Conservation (phyloP, 2,329 filamentous ascomycete genomes). For the Cercospora berteroae region DNA sequence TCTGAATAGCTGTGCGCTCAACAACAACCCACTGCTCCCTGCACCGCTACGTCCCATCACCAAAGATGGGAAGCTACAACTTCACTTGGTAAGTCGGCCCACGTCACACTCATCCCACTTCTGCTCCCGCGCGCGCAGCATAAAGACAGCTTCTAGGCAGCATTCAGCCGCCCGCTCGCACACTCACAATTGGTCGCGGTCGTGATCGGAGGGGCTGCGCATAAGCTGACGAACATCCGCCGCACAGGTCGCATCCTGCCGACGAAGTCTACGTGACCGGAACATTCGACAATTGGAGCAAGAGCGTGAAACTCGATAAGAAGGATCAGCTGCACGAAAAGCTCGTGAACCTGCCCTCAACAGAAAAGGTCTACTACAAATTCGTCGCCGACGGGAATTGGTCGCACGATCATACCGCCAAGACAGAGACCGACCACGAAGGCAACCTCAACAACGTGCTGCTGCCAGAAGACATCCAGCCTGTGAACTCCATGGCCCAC, state of each 20-base stretch:
- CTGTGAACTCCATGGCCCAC: conserved; percentile 45
- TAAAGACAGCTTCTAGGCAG: conserved; percentile 5
- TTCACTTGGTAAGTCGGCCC: conserved; percentile 65
- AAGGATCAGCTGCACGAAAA: conserved; percentile 72
- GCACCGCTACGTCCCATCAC: conserved; percentile 19
- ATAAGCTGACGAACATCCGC: conserved; percentile 20
- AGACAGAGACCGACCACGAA: conserved; percentile 76
- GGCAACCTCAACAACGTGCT: conserved; percentile 95
- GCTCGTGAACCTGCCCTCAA: conserved; percentile 67
- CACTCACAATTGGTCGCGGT: conserved; percentile 3
- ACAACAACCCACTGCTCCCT: conserved; percentile 5
- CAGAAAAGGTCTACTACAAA: conserved; percentile 89
- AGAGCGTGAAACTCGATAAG: conserved; percentile 79
- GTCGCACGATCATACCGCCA: conserved; percentile 76
- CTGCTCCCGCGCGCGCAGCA: not conserved
- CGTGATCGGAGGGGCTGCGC: conserved; percentile 15
- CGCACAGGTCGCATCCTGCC: conserved; percentile 58
- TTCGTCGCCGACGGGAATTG: conserved; percentile 94
- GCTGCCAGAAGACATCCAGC: conserved; percentile 66
- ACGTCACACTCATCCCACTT: not conserved
- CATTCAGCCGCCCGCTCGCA: conserved; percentile 20
- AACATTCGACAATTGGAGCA: conserved; percentile 91
- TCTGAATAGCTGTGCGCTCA: conserved; percentile 3
- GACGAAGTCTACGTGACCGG: conserved; percentile 91
- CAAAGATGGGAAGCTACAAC: conserved; percentile 63